Percentiles rank a stretch among this genome's conserved stretches.
These are phyloP conservation scores for Clarkia xantiana DNA, from an alignment of 345 rosid species.

Conservation along the genomic window DNA sequence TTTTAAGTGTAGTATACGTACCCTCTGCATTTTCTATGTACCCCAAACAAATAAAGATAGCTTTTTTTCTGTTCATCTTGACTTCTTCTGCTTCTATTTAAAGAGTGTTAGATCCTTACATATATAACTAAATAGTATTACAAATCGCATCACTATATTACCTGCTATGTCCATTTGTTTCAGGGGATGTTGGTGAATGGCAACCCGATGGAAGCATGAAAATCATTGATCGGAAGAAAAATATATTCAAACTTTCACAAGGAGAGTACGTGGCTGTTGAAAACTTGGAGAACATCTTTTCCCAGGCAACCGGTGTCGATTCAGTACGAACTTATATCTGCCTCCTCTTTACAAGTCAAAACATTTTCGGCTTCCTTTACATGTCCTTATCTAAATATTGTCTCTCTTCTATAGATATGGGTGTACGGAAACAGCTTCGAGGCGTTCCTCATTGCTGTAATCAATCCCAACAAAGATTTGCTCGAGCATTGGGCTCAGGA, in stretches of 20 bases:
- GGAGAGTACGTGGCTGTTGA: slow-evolving; percentile 99
- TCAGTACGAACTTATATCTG: slow-evolving; percentile 26
- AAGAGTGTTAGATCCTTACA: no score
- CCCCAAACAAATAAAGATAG: no score
- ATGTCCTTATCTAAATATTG: background rate
- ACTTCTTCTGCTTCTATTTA: no score
- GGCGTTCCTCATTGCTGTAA: slow-evolving; percentile 78
- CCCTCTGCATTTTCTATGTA: no score
- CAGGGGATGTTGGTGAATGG: slow-evolving; percentile 98
- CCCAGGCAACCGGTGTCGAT: slow-evolving; percentile 46
- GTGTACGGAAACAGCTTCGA: slow-evolving; percentile 95
- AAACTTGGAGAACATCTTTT: slow-evolving; percentile 80
- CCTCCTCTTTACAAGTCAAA: background rate
- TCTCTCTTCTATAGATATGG: slow-evolving; percentile 50
- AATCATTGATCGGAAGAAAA: slow-evolving; percentile 83
- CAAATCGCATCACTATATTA: background rate
- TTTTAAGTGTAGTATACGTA: no score
- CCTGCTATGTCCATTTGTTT: slow-evolving; percentile 6
- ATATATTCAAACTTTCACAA: slow-evolving; percentile 92
- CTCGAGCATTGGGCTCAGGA: slow-evolving; percentile 73
- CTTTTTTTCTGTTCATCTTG: no score
- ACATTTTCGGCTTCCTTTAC: background rate
- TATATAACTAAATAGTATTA: no score
- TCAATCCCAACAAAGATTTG: slow-evolving; percentile 63
- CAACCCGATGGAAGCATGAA: slow-evolving; percentile 93